Conservation (phyloP, 305 asterid species). For the Stenogyne calaminthoides region DNA sequence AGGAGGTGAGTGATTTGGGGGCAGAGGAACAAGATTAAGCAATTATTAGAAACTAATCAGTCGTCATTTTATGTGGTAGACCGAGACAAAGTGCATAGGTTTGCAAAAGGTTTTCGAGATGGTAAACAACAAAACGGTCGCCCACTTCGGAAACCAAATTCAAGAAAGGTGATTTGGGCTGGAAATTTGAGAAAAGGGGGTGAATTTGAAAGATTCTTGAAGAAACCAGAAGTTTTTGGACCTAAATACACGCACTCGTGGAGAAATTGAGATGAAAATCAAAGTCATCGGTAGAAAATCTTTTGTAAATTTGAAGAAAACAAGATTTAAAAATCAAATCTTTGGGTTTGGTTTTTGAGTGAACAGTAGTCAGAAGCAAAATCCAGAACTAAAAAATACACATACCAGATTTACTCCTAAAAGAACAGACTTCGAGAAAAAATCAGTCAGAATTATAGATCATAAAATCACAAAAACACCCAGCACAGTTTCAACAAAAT, state of each 20-base stretch:
- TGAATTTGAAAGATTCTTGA: slow-evolving; percentile 34
- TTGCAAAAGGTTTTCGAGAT: slow-evolving; percentile 39
- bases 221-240: slow-evolving; percentile 26
- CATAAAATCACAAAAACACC: slow-evolving; percentile 48
- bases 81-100: slow-evolving; percentile 39
- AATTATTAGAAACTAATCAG: slow-evolving; percentile 41
- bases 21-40: slow-evolving; percentile 38
- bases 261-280: slow-evolving; percentile 32
- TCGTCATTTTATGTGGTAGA: slow-evolving; percentile 89
- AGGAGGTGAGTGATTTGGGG: slow-evolving; percentile 39
- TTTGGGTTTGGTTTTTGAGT: slow-evolving; percentile 36
- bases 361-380: slow-evolving; percentile 45
- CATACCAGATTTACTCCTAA: slow-evolving; percentile 42
- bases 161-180: slow-evolving; percentile 36
- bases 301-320: slow-evolving; percentile 29
- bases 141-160: slow-evolving; percentile 36
- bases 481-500: slow-evolving; percentile 18
- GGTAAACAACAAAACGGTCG: slow-evolving; percentile 49
- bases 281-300: slow-evolving; percentile 23
- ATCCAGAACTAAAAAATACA: slow-evolving; percentile 27
- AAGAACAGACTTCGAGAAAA: slow-evolving; percentile 3
- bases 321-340: slow-evolving; percentile 38
- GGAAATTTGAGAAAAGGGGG: slow-evolving; percentile 21
- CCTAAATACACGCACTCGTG: neutral
- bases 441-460: slow-evolving; percentile 35